These are phyloP conservation scores for Bocquillonia castaneifolia DNA, from an alignment of 441 rosid species.

Conservation along the genomic window DNA sequence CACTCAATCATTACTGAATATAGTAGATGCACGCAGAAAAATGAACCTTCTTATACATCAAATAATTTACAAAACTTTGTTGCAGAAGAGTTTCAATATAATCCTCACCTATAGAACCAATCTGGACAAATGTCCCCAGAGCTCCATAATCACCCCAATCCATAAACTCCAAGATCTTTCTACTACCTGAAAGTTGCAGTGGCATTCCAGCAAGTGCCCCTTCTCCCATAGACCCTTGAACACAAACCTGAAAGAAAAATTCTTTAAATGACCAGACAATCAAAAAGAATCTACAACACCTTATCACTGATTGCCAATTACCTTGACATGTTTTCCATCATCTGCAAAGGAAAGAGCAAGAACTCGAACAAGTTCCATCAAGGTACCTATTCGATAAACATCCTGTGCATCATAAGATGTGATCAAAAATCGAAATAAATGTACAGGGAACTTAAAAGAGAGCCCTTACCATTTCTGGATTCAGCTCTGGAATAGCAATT, in stretches of 20 bases:
- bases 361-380: slow-evolving; percentile 84
- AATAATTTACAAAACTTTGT: too few relatives aligned
- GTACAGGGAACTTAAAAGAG: slow-evolving; percentile 8
- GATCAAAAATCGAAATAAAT: slow-evolving; percentile 19
- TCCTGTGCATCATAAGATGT: slow-evolving; percentile 54
- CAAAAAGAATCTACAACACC: not conserved
- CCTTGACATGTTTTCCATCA: slow-evolving; percentile 95
- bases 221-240: slow-evolving; percentile 96
- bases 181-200: slow-evolving; percentile 80
- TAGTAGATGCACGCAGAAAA: not conserved
- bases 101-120: slow-evolving; percentile 78
- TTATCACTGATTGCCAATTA: slow-evolving; percentile 18
- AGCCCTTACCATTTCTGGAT: slow-evolving; percentile 80
- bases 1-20: not conserved
- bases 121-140: slow-evolving; percentile 64
- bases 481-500: slow-evolving; percentile 85
- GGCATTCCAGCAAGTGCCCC: slow-evolving; percentile 99
- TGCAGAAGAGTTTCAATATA: not conserved
- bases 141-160: slow-evolving; percentile 92
- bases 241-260: slow-evolving; percentile 67
- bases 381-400: slow-evolving; percentile 92
- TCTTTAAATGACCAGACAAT: slow-evolving; percentile 12
- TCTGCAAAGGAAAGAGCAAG: slow-evolving; percentile 89
- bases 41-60: not conserved
- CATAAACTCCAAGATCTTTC: slow-evolving; percentile 89